Evolutionary conservation across 805 yeast species (phyloP).

Genomic region (Myxozyma sirexii): DNA sequence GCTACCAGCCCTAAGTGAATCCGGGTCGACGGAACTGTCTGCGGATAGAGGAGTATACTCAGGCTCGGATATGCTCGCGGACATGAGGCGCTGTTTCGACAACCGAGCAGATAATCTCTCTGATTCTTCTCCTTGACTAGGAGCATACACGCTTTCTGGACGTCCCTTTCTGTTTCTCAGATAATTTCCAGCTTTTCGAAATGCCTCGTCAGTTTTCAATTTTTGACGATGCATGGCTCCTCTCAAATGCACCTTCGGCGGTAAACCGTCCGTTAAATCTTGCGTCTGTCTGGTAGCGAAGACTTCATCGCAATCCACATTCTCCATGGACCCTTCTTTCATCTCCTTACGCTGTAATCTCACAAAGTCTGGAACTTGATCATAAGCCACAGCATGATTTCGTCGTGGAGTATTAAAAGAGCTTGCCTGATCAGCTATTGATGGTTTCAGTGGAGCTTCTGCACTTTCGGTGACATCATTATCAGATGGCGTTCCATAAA

Average conservation of each 20-base stretch:
- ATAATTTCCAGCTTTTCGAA: slow-evolving; percentile 33
- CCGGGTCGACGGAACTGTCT: neutral
- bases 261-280: neutral
- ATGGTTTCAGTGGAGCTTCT: neutral
- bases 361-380: slow-evolving; percentile 20
- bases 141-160: neutral
- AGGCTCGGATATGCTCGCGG: too few species aligned
- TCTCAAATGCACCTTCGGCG: slow-evolving; percentile 24
- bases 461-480: neutral
- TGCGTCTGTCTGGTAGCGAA: neutral
- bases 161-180: slow-evolving; percentile 18
- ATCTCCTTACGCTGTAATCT: slow-evolving; percentile 6
- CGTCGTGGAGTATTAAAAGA: neutral
- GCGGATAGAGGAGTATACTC: too few species aligned
- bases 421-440: neutral
- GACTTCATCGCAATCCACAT: neutral
- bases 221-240: slow-evolving; percentile 34
- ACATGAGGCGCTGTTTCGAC: too few species aligned
- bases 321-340: neutral
- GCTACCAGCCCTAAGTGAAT: neutral
- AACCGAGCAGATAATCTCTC: neutral
- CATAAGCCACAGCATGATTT: neutral
- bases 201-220: slow-evolving; percentile 34
- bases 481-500: neutral
- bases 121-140: neutral